A percentile compares a stretch with the other conserved stretches of the same genome.
Conservation (phyloP, 2,329 filamentous ascomycete species). For the Colletotrichum horii region DNA sequence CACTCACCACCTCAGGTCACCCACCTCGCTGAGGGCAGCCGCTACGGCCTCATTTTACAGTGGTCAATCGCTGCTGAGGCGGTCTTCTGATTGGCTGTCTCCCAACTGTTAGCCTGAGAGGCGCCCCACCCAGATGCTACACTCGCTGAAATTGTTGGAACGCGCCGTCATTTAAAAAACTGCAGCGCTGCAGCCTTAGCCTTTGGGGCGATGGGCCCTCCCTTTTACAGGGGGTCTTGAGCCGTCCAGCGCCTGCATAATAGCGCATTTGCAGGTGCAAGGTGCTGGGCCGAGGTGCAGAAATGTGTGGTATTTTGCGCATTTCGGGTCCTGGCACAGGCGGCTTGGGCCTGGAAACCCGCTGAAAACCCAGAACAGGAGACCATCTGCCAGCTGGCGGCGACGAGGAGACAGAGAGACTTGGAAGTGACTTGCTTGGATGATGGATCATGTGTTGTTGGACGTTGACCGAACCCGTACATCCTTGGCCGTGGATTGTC, state of each 20-base stretch:
- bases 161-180: constrained; percentile 8
- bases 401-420: not conserved
- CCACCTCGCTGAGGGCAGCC: not conserved
- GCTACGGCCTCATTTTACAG: not conserved
- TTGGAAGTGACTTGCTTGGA: not conserved
- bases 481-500: not conserved
- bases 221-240: not conserved
- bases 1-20: not conserved
- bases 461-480: not conserved
- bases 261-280: not conserved
- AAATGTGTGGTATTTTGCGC: not conserved
- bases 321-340: not conserved
- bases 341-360: not conserved
- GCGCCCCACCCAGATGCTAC: constrained; percentile 3
- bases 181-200: constrained; percentile 1
- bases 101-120: not conserved
- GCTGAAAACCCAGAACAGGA: not conserved
- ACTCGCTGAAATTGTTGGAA: constrained; percentile 18
- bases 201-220: not conserved
- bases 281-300: not conserved
- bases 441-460: not conserved
- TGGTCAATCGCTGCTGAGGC: not conserved
- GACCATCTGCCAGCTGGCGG: not conserved
- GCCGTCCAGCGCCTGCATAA: not conserved
- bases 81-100: not conserved